Conservation (phyloP, 2,329 filamentous ascomycete genomes). For the Penicillium sclerotigenum region DNA sequence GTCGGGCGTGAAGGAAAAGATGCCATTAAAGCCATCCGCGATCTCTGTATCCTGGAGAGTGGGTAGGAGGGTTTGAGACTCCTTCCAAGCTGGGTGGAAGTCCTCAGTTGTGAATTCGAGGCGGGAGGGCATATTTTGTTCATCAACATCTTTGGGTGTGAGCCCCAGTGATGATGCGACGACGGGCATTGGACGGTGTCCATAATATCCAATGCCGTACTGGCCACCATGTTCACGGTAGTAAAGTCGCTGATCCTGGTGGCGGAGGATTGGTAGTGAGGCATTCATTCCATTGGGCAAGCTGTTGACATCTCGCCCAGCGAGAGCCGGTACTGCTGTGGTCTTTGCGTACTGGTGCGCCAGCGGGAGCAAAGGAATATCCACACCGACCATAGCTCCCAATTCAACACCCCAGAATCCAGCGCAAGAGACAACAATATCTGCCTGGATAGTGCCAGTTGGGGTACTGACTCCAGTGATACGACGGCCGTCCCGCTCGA, state of each 20-base stretch:
- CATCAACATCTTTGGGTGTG: slow-evolving; percentile 54
- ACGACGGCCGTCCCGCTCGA: slow-evolving; percentile 48
- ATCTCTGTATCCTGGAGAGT: slow-evolving; percentile 51
- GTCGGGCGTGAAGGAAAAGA: slow-evolving; percentile 65
- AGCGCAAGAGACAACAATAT: slow-evolving; percentile 61
- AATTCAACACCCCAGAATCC: slow-evolving; percentile 66
- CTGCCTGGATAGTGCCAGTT: slow-evolving; percentile 52
- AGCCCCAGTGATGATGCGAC: slow-evolving; percentile 53
- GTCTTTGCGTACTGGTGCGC: slow-evolving; percentile 65
- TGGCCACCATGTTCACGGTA: slow-evolving; percentile 63
- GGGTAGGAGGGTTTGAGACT: slow-evolving; percentile 55
- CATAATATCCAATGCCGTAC: slow-evolving; percentile 63
- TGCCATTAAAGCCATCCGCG: slow-evolving; percentile 61
- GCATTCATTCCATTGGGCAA: slow-evolving; percentile 53
- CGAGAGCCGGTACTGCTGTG: slow-evolving; percentile 49
- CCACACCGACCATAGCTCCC: slow-evolving; percentile 58
- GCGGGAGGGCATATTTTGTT: slow-evolving; percentile 63
- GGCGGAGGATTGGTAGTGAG: slow-evolving; percentile 56
- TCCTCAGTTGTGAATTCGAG: slow-evolving; percentile 59
- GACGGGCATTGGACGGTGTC: slow-evolving; percentile 60
- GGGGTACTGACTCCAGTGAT: slow-evolving; percentile 58
- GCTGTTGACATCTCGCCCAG: slow-evolving; percentile 39
- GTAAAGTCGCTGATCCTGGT: slow-evolving; percentile 64
- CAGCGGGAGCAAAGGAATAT: slow-evolving; percentile 59
- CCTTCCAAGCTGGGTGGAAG: slow-evolving; percentile 59